These are phyloP conservation scores for Skeletonema marinoi DNA, from an alignment of 108 stramenopile species.

Conservation along the genomic window DNA sequence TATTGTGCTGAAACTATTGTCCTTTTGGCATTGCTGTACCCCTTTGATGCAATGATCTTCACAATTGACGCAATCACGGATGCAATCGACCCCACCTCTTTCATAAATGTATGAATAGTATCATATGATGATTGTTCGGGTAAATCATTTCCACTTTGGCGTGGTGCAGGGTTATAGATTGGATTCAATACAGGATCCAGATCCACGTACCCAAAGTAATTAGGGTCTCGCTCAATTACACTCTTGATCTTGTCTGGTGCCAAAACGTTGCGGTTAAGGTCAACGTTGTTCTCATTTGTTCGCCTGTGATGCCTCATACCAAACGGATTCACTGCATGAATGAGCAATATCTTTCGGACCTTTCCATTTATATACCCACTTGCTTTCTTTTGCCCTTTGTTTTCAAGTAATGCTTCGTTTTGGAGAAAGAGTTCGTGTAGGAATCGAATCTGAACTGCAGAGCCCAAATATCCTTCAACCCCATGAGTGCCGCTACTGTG, in stretches of 20 bases:
- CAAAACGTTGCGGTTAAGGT: slow-evolving; percentile 82
- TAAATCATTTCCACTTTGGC: neutral
- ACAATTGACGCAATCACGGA: neutral
- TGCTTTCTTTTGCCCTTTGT: neutral
- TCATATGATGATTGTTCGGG: slow-evolving; percentile 27
- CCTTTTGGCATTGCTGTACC: slow-evolving; percentile 56
- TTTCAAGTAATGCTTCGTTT: slow-evolving; percentile 16
- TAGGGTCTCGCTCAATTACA: slow-evolving; percentile 57
- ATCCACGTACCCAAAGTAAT: slow-evolving; percentile 59
- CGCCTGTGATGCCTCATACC: slow-evolving; percentile 82
- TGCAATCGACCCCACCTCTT: neutral
- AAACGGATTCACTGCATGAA: slow-evolving; percentile 84
- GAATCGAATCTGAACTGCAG: slow-evolving; percentile 73
- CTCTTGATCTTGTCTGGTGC: slow-evolving; percentile 27
- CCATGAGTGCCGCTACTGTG: slow-evolving; percentile 81
- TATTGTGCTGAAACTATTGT: slow-evolving; percentile 82
- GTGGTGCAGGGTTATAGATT: neutral
- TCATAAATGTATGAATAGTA: neutral
- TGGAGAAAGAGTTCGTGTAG: slow-evolving; percentile 41
- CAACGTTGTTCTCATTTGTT: slow-evolving; percentile 84
- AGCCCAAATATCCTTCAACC: slow-evolving; percentile 84
- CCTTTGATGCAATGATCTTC: slow-evolving; percentile 30
- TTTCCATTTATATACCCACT: slow-evolving; percentile 2
- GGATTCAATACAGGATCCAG: slow-evolving; percentile 52
- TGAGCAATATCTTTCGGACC: slow-evolving; percentile 65